Base-by-base conservation (phyloP, 2,329 filamentous ascomycete species). In the Stromatinia cepivora region DNA sequence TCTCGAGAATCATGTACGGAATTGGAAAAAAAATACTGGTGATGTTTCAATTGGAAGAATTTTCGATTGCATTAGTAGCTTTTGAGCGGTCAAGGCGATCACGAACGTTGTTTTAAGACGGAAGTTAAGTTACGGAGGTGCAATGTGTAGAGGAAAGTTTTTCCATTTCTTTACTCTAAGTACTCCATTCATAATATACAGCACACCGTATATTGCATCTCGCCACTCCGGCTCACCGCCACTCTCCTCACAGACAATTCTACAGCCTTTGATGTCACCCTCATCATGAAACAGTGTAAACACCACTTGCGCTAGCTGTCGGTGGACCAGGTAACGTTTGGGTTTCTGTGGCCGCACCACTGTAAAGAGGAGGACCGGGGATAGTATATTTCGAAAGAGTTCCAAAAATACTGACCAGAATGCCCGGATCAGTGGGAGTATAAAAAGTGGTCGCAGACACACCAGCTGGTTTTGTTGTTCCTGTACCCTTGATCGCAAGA, bases 401-500 rank as follows among this genome's bases (percentile, higher is more conserved):
- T 1, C 72, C 75, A 74, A 83, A 84, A 67, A 83, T 73, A 70
- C 79, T 75, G 54, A 78, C 76, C 20, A 78, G 63, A 70, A 84
- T 81, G 17, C 84, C 83, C 1, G 81, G 75, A 62, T 83, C 81
- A 10, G 74, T 78, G 1, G 76, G 70, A 61, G 74, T 80, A 72
- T 84, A 84, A 34, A 84, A 79, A 20, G 75, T 76, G 10, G 78
- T 81, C 20, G 77, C 83, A 3, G 75, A 65, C 20, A 79, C 75
- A 22, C 82, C 82, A 22, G 77, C 74, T 10, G 78, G 79, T 28
- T 77, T 71, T 34, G 76, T 77, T 20, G 79, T 79, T 10, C 83
- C 83, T 15, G 78, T 77, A 39, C 84, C 81, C 25, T 75, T 80
- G 63, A 86, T 79, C 61, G 81, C 78, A 39, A 86, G 77, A 74